These are phyloP conservation scores for Penicillium maclennaniae DNA, from an alignment of 495 filamentous ascomycete genomes.

Conservation along the genomic window DNA sequence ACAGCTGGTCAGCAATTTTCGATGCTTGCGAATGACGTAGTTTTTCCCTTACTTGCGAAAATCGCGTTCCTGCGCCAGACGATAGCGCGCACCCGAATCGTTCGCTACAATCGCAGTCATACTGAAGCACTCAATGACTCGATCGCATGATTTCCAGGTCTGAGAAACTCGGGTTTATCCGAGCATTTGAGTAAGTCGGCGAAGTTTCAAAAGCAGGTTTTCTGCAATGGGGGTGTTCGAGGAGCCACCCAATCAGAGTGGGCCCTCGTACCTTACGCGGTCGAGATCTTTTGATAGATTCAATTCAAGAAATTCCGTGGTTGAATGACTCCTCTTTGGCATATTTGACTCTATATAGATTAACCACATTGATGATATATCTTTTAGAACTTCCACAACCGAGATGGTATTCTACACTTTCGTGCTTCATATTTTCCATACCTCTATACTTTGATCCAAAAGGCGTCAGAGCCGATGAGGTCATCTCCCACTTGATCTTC, in stretches of 20 bases:
- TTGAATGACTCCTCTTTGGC: too few relatives aligned
- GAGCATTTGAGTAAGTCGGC: not conserved
- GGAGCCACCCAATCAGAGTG: not conserved
- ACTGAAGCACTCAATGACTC: not conserved
- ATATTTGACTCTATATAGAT: too few relatives aligned
- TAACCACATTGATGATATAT: too few relatives aligned
- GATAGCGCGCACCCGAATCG: not conserved
- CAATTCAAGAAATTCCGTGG: too few relatives aligned
- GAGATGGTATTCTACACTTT: too few relatives aligned
- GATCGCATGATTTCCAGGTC: not conserved
- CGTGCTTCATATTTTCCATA: too few relatives aligned
- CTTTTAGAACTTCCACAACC: too few relatives aligned
- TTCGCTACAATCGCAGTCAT: not conserved
- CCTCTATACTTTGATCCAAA: not conserved
- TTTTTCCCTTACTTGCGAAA: not conserved
- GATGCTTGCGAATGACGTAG: not conserved
- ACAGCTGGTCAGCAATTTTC: not conserved
- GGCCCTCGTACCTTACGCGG: not conserved
- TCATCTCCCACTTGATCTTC: too few relatives aligned
- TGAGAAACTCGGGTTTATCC: not conserved
- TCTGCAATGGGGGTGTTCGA: not conserved
- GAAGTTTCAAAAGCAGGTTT: not conserved
- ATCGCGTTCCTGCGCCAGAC: slow-evolving; percentile 8
- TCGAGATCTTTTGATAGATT: too few relatives aligned
- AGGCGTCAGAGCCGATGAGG: too few relatives aligned